phyloP scores from a whole-genome alignment of 257 asterid species.

The Primulina eburnea region DNA sequence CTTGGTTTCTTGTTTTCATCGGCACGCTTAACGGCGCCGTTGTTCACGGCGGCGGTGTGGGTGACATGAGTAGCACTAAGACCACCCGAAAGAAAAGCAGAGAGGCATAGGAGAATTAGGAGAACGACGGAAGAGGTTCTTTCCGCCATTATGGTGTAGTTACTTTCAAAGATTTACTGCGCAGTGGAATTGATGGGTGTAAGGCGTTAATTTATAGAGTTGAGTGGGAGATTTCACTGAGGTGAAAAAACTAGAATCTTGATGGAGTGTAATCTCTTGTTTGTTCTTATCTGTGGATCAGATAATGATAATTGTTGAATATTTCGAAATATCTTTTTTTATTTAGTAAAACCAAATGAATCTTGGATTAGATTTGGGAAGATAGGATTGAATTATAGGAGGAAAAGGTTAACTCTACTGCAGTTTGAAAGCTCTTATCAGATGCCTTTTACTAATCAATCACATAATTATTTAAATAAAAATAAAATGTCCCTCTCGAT shows the following conservation, averaged over 20 bases:
- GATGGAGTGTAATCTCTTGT: not conserved
- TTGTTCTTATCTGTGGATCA: not conserved
- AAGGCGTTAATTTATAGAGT: not conserved
- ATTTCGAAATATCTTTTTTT: no score
- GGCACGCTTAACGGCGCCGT: not conserved
- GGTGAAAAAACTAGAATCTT: not conserved
- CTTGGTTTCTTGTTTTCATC: not conserved
- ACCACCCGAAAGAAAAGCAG: not conserved
- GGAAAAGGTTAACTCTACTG: no score
- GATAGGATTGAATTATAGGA: no score
- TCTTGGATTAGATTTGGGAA: not conserved
- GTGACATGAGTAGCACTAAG: not conserved
- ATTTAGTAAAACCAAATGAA: not conserved
- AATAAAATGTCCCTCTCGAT: not conserved
- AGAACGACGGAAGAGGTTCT: not conserved
- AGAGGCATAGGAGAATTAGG: not conserved
- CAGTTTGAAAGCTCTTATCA: not conserved
- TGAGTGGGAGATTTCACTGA: not conserved
- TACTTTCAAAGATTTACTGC: not conserved
- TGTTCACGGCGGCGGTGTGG: not conserved
- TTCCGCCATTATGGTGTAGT: not conserved
- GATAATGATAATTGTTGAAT: not conserved
- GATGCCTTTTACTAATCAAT: slow-evolving; percentile 1
- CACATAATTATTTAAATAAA: not conserved
- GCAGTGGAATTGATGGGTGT: not conserved